Conservation (phyloP, 2,329 filamentous ascomycete genomes). For the Fusarium globosum region DNA sequence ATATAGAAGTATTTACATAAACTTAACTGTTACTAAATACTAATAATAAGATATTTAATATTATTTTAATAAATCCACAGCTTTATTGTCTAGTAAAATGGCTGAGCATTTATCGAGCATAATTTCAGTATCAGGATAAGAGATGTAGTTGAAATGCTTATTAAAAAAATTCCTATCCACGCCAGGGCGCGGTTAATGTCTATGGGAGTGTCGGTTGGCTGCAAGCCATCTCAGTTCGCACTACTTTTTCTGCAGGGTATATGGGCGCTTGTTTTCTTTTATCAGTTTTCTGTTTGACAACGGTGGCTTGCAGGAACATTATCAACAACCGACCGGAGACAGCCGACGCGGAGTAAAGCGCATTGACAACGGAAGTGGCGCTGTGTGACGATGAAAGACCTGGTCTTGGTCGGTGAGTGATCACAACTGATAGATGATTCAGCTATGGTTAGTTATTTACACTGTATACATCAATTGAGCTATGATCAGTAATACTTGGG, state of each 20-base stretch:
- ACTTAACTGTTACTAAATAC: background rate
- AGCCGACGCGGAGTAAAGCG: background rate
- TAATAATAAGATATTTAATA: too few relatives aligned
- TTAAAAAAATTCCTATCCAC: background rate
- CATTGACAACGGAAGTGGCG: background rate
- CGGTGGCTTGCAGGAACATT: background rate
- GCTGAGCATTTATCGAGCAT: fast-evolving
- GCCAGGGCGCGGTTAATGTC: too few relatives aligned
- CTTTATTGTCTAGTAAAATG: fast-evolving
- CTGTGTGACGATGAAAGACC: background rate
- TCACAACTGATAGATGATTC: background rate
- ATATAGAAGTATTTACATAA: too few relatives aligned
- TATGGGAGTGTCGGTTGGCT: fast-evolving
- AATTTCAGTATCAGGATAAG: fast-evolving
- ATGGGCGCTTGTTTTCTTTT: background rate
- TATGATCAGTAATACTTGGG: too few relatives aligned
- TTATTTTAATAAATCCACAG: background rate
- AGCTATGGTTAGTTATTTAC: too few relatives aligned
- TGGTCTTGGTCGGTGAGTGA: background rate
- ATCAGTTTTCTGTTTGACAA: background rate
- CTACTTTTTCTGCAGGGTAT: background rate
- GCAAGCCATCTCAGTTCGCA: background rate
- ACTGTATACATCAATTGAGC: too few relatives aligned
- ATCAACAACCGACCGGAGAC: background rate
- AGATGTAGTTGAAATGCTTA: background rate